Percentiles rank a stretch among this genome's conserved stretches.
These are phyloP conservation scores for Colletotrichum liaoningense DNA, from an alignment of 2,329 filamentous ascomycete species.

Conservation along the genomic window DNA sequence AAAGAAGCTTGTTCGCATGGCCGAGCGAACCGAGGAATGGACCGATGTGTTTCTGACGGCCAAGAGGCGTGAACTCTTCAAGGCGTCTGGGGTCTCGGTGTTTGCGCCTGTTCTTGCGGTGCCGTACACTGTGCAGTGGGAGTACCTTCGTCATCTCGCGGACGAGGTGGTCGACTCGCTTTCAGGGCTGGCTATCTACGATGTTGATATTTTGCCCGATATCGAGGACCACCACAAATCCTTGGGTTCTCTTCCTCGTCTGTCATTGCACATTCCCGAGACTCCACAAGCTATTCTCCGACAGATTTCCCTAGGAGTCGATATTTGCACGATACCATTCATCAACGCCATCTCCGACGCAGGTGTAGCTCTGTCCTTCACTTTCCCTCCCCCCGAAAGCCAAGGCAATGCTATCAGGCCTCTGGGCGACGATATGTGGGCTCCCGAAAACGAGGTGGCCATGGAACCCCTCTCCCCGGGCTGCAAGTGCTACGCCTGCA, in stretches of 20 bases:
- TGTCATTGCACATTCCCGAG: constrained; percentile 77
- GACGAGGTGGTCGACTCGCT: constrained; percentile 70
- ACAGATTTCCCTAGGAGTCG: constrained; percentile 81
- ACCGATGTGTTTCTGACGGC: constrained; percentile 73
- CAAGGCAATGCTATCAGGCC: constrained; percentile 48
- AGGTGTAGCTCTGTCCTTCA: constrained; percentile 85
- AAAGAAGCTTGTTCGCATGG: constrained; percentile 86
- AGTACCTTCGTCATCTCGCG: constrained; percentile 80
- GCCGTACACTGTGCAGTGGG: constrained; percentile 78
- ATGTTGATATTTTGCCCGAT: constrained; percentile 74
- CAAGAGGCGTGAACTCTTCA: constrained; percentile 46
- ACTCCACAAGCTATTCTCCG: constrained; percentile 83
- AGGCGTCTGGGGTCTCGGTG: constrained; percentile 53
- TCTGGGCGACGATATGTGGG: constrained; percentile 85
- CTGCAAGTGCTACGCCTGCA: constrained; percentile 88
- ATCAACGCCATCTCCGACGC: constrained; percentile 80
- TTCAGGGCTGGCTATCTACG: constrained; percentile 82
- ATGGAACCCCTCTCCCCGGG: constrained; percentile 69
- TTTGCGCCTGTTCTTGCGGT: constrained; percentile 81
- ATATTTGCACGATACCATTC: constrained; percentile 84
- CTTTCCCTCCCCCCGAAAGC: constrained; percentile 66
- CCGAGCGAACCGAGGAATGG: constrained; percentile 87
- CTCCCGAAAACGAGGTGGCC: constrained; percentile 68
- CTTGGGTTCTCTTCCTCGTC: constrained; percentile 73
- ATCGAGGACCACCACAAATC: constrained; percentile 66